Evolutionary conservation across 352 stramenopile genomes (phyloP).

Genomic region (Phytophthora sansomeana): DNA sequence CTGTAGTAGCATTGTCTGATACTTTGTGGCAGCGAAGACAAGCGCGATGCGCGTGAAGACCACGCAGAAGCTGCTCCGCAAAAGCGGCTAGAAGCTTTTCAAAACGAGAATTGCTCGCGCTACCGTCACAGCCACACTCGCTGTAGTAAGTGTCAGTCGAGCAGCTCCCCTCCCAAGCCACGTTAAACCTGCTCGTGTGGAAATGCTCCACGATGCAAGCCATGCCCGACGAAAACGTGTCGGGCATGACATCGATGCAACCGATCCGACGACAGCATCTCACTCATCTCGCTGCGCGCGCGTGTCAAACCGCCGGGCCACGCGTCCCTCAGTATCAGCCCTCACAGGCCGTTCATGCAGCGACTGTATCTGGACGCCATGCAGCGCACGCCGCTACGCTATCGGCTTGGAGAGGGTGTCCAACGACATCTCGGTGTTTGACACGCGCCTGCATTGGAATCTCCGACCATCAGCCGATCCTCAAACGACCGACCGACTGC

Average conservation of each 20-base stretch:
- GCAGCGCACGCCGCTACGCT: not conserved
- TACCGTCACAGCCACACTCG: too few species aligned
- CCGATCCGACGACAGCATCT: not conserved
- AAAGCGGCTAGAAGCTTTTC: too few species aligned
- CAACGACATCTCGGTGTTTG: not conserved
- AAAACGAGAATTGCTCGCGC: too few species aligned
- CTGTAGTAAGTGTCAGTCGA: too few species aligned
- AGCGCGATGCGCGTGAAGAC: too few species aligned
- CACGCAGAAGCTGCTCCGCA: not conserved
- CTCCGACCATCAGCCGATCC: too few species aligned
- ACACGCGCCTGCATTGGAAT: too few species aligned
- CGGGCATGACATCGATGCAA: not conserved
- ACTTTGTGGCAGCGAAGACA: not conserved
- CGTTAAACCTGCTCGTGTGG: not conserved
- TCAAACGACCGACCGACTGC: too few species aligned
- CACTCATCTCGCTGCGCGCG: not conserved
- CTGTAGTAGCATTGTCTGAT: not conserved
- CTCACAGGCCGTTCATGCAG: not conserved
- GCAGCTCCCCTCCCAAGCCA: not conserved
- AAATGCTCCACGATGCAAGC: too few species aligned
- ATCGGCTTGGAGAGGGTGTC: not conserved
- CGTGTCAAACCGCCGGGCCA: not conserved
- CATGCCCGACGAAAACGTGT: too few species aligned
- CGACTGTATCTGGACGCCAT: not conserved
- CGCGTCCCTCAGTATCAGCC: not conserved